Base-by-base conservation (phyloP, 2,329 filamentous ascomycete species). In the Aspergillus tamarii region DNA sequence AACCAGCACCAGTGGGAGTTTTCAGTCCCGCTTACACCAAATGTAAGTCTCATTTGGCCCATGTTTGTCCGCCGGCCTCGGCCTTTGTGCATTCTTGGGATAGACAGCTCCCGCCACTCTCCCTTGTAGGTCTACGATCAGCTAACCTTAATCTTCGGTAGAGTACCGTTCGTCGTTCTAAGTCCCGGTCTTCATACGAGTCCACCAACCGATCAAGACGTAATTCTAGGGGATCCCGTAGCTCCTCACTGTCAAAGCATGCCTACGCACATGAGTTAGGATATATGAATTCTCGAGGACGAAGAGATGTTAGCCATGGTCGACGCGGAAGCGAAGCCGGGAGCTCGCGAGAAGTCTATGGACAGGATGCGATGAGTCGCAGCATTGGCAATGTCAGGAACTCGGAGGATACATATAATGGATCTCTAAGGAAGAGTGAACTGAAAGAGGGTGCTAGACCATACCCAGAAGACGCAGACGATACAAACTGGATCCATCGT, bases 401-500 rank as follows among this genome's bases (percentile, higher is more conserved):
- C 26, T 65, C 69, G 9, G 62, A 45, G 30, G 71, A 71, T 26
- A 64, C 57, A 54, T 66, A 68, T 46, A 67, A 61, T 54, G 67
- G 60, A 36, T 63, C 65, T 7, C 59, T 61, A 21, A 65, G 56
- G 63, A 70, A 60, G 52, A 57, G 60, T 14, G 68, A 72, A 9
- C 48, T 61, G 39, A 67, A 66, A 39, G 71, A 72, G 4, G 69
- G 68, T 28, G 65, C 55, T n/a, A 58, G 61, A 9, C 14, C 64
- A 32, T 59, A 66, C 30, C 34, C 62, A 39, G 56, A 67, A 12
- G 67, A 72, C 14, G 61, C 72, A 39, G 75, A 78, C n/a, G 67
- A 75, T 23, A 78, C 78, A 62, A 79, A 81, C 45, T 84, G 82
- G 82, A 84, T 84, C 59, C 82, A 84, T 64, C 76, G 82, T 11